Evolutionary conservation across 441 rosid genomes (phyloP).

Genomic region (Populus hybrid): DNA sequence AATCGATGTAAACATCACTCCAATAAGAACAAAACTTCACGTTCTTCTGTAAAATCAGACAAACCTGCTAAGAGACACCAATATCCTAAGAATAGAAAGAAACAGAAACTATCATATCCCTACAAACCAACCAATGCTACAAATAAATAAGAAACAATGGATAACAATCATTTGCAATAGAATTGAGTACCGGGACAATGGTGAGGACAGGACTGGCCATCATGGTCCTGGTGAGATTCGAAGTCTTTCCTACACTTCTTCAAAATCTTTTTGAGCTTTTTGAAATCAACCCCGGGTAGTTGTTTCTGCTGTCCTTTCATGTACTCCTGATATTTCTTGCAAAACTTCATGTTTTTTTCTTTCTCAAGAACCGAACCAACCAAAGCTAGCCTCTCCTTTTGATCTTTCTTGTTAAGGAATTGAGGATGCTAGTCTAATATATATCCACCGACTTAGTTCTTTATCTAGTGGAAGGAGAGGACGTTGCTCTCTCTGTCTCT

Average conservation of each 20-base stretch:
- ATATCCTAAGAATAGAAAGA: too few relatives aligned
- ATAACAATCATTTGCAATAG: not conserved
- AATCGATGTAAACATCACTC: not conserved
- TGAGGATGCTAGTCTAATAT: not conserved
- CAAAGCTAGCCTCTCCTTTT: not conserved
- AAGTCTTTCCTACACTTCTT: conserved; percentile 56
- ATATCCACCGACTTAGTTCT: not conserved
- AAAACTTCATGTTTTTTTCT: conserved; percentile 63
- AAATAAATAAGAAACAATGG: not conserved
- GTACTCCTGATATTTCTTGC: conserved; percentile 84
- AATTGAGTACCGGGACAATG: conserved; percentile 49
- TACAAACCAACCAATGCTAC: not conserved
- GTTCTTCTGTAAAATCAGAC: not conserved
- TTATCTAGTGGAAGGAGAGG: not conserved
- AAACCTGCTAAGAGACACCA: not conserved
- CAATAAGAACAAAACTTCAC: not conserved
- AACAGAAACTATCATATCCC: not conserved
- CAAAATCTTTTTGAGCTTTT: conserved; percentile 80
- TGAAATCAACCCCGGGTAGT: conserved; percentile 78
- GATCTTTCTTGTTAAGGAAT: not conserved
- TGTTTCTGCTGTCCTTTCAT: conserved; percentile 61
- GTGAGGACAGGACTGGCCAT: conserved; percentile 47
- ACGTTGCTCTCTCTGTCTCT: not conserved
- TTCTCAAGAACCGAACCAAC: not conserved
- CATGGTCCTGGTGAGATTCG: conserved; percentile 24